Evolutionary conservation across 2,329 filamentous ascomycete genomes (phyloP).

Genomic region (Emydomyces testavorans): DNA sequence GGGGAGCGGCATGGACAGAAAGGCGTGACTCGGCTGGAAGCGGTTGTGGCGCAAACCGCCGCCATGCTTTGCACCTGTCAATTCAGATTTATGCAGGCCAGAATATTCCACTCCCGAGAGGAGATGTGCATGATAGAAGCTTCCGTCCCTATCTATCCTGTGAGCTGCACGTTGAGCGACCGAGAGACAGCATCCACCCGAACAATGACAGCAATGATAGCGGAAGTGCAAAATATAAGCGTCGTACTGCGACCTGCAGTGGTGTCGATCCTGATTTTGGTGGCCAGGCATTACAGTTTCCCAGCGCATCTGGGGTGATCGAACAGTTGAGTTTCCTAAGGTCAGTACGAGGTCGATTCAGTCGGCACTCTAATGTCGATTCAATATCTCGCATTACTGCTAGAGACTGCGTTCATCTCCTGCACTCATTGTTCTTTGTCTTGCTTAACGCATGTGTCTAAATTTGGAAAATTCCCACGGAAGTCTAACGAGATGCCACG

Average conservation of each 20-base stretch:
- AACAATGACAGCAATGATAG: conserved; percentile 42
- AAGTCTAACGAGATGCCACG: neutral
- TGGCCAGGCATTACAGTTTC: conserved; percentile 49
- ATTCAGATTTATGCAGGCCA: conserved; percentile 69
- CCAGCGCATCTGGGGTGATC: conserved; percentile 45
- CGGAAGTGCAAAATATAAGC: conserved; percentile 44
- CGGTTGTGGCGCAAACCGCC: conserved; percentile 15
- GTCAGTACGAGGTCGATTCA: conserved; percentile 39
- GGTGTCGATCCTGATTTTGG: conserved; percentile 56
- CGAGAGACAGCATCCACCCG: conserved; percentile 37
- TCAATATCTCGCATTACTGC: neutral
- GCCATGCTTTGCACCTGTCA: conserved; percentile 51
- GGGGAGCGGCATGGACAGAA: conserved; percentile 21
- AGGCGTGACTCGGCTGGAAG: conserved; percentile 16
- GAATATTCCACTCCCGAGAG: conserved; percentile 55
- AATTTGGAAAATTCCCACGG: neutral
- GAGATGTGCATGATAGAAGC: conserved; percentile 42
- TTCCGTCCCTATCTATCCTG: conserved; percentile 68
- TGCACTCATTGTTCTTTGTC: neutral
- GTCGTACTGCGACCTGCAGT: conserved; percentile 44
- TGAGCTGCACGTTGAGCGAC: conserved; percentile 67
- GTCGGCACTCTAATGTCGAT: neutral
- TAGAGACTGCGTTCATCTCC: neutral
- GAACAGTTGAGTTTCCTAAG: conserved; percentile 62
- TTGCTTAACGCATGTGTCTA: neutral